Evolutionary conservation across 306 rosid genomes (phyloP).

Genomic region (Morella rubra): DNA sequence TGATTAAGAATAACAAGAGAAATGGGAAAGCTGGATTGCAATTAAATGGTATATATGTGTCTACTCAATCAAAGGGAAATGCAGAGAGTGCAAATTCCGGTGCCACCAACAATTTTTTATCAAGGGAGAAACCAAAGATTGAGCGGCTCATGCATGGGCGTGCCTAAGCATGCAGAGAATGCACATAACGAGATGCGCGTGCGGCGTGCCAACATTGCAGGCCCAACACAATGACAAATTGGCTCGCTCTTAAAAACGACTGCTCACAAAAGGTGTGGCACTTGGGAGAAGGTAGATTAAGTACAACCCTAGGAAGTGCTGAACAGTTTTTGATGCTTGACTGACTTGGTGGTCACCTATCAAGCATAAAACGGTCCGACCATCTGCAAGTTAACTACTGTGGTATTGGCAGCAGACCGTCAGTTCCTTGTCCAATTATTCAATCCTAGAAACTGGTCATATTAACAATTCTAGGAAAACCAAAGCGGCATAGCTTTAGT

Average conservation of each 20-base stretch:
- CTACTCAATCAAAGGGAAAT: background rate
- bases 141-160: constrained; percentile 41
- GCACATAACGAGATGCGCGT: constrained; percentile 50
- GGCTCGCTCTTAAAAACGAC: constrained; percentile 21
- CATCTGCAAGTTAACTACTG: background rate
- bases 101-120: background rate
- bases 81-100: background rate
- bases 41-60: background rate
- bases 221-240: constrained; percentile 27
- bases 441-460: background rate
- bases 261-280: constrained; percentile 7
- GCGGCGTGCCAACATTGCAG: constrained; percentile 57
- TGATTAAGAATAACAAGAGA: too few species aligned
- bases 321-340: background rate
- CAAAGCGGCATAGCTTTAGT: constrained; percentile 36
- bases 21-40: background rate
- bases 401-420: background rate
- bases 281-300: background rate
- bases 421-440: constrained; percentile 3
- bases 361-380: background rate
- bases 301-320: background rate
- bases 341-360: background rate
- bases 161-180: constrained; percentile 35
- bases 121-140: constrained; percentile 39
- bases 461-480: constrained; percentile 13